Base-by-base conservation (phyloP, 2,329 filamentous ascomycete species). In the Lasiodiplodia theobromae region DNA sequence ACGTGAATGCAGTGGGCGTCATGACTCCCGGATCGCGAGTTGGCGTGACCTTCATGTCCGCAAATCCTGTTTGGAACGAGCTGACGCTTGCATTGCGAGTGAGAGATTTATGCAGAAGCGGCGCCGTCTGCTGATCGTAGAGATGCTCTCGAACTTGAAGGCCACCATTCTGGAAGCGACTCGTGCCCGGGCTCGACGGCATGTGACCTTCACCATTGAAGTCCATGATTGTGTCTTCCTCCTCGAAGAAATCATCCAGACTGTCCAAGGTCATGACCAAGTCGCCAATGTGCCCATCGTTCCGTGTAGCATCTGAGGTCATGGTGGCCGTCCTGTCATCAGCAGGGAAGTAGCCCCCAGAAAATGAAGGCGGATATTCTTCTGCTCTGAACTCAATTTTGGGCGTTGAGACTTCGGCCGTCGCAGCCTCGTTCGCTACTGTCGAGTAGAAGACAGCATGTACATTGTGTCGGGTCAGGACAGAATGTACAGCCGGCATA, bases 401-500 rank as follows among this genome's bases (percentile, higher is more conserved):
- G 1, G 93, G 91, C 0, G 93, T 96, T 4, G 89, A 87, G 0
- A 88, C 86, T 4, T 88, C 84, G 67, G 92, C 88, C 8, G 86
- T 82, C 16, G 75, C 72, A 23, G 78, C 74, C 56, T 82, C 80
- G 14, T 78, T 74, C 37, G 79, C 79, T 66, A 93, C 91, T 75
- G 94, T 97, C 71, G 94, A 97, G 80, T 97, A 97, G 80, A 97
- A 98, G 0, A 96, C 94, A 0, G 94, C 93, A 77, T 98, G 95
- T 2, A 99, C 96, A 74, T 99, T 99, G 69, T 91, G 88, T 68
- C 96, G 88, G 4, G 96, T 98, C 40, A 90, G 88, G 66, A 91
- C 90, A 0, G 94, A 96, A 82, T 97, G 95, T 68, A 92, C 91
- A 0, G 95, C 95, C 18, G 96, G 96, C 77, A 96, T 89, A 0